A percentile compares a stretch with the other conserved stretches of the same genome.
These are phyloP conservation scores for Pseudevernia furfuracea DNA, from an alignment of 495 filamentous ascomycete species.

Conservation along the genomic window DNA sequence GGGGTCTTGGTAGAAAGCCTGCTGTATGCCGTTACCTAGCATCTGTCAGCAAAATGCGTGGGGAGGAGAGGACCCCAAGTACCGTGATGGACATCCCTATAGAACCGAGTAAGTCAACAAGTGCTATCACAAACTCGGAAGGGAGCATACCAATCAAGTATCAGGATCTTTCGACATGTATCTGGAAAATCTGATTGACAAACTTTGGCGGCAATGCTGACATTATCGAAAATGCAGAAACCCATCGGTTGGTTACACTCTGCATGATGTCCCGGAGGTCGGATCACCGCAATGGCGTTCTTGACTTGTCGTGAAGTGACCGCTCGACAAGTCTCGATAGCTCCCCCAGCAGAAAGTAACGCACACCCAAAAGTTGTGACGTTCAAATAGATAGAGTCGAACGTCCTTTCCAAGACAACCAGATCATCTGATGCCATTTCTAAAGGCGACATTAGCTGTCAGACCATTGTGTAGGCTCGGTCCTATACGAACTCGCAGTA, in stretches of 20 bases:
- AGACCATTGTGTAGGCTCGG: slow-evolving; percentile 22
- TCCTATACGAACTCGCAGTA: slow-evolving; percentile 42
- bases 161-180: slow-evolving; percentile 74
- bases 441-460: slow-evolving; percentile 8
- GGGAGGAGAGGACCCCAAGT: slow-evolving; percentile 15
- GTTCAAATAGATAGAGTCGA: slow-evolving; percentile 88
- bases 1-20: slow-evolving; percentile 88
- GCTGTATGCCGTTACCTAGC: slow-evolving; percentile 90
- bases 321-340: slow-evolving; percentile 85
- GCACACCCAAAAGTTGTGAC: slow-evolving; percentile 71
- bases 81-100: slow-evolving; percentile 60
- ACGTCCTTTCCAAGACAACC: slow-evolving; percentile 51
- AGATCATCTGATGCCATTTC: slow-evolving; percentile 43
- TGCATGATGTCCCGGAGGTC: slow-evolving; percentile 92
- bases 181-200: slow-evolving; percentile 72
- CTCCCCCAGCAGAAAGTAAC: slow-evolving; percentile 80
- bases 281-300: slow-evolving; percentile 90
- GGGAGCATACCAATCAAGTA: slow-evolving; percentile 83
- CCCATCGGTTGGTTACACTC: slow-evolving; percentile 78
- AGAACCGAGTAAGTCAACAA: background rate
- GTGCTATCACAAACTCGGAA: background rate
- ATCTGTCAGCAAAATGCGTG: slow-evolving; percentile 21
- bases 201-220: slow-evolving; percentile 76
- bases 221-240: slow-evolving; percentile 97
- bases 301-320: slow-evolving; percentile 74